A percentile compares a stretch with the other conserved stretches of the same genome.
Evolutionary conservation across 495 filamentous ascomycete species (phyloP).

Genomic region (Penicillium herquei): DNA sequence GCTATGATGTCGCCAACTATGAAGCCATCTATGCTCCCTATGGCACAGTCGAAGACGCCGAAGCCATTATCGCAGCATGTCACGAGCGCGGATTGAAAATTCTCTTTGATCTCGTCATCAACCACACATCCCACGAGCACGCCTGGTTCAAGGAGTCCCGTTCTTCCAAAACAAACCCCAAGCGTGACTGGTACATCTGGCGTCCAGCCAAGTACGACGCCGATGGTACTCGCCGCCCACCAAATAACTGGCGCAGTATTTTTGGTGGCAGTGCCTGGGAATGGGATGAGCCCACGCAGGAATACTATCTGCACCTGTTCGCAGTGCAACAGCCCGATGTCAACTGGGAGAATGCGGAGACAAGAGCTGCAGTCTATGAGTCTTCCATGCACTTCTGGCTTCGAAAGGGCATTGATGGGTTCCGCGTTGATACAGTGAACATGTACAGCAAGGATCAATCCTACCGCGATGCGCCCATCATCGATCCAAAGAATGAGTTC

Average conservation of each 20-base stretch:
- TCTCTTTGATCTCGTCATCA: slow-evolving; percentile 58
- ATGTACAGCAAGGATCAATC: slow-evolving; percentile 48
- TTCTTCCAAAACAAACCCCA: slow-evolving; percentile 42
- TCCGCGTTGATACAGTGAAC: slow-evolving; percentile 58
- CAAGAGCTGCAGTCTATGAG: slow-evolving; percentile 49
- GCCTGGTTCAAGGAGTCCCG: slow-evolving; percentile 56
- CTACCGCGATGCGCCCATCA: slow-evolving; percentile 44
- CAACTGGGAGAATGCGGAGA: slow-evolving; percentile 53
- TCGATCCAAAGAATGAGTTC: slow-evolving; percentile 33
- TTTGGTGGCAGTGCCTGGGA: slow-evolving; percentile 56
- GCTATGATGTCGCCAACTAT: slow-evolving; percentile 61
- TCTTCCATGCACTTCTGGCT: slow-evolving; percentile 54
- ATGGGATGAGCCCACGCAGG: slow-evolving; percentile 49
- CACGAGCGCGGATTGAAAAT: slow-evolving; percentile 52
- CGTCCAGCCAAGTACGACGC: slow-evolving; percentile 45
- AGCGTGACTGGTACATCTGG: slow-evolving; percentile 64
- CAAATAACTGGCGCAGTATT: slow-evolving; percentile 57
- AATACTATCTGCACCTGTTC: slow-evolving; percentile 56
- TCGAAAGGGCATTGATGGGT: slow-evolving; percentile 50
- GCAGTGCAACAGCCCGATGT: slow-evolving; percentile 52
- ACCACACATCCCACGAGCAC: slow-evolving; percentile 59
- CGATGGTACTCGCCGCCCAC: slow-evolving; percentile 51
- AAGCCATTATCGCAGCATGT: slow-evolving; percentile 47
- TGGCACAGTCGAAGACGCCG: slow-evolving; percentile 55
- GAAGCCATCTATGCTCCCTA: slow-evolving; percentile 52